Evolutionary conservation across 2,329 filamentous ascomycete species (phyloP).

Genomic region (Pyrenophora teres): DNA sequence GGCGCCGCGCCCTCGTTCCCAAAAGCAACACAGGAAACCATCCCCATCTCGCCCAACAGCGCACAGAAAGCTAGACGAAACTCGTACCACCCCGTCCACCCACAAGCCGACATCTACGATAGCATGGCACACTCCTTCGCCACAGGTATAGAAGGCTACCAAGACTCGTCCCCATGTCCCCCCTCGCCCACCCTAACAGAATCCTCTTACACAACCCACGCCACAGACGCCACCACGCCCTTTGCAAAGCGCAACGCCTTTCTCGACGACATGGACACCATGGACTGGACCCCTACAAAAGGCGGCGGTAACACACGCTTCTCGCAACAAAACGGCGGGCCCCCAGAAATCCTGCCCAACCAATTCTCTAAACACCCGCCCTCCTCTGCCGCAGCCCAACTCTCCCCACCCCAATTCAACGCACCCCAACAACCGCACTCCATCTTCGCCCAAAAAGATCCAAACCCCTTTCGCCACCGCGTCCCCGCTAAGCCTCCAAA

Average conservation of each 20-base stretch:
- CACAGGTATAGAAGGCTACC: slow-evolving; percentile 41
- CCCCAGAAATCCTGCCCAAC: slow-evolving; percentile 27
- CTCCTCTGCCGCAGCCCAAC: neutral
- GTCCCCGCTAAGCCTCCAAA: slow-evolving; percentile 71
- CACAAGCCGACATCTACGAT: slow-evolving; percentile 38
- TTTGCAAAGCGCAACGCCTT: slow-evolving; percentile 17
- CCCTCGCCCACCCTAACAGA: slow-evolving; percentile 42
- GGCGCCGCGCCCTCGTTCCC: slow-evolving; percentile 43
- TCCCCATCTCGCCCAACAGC: slow-evolving; percentile 28
- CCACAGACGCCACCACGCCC: slow-evolving; percentile 35
- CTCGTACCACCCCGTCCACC: slow-evolving; percentile 31
- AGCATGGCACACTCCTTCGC: slow-evolving; percentile 47
- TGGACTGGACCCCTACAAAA: slow-evolving; percentile 73
- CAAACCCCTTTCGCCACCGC: slow-evolving; percentile 69
- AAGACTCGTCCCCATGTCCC: slow-evolving; percentile 33
- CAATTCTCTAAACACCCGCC: slow-evolving; percentile 10
- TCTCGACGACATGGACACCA: slow-evolving; percentile 56
- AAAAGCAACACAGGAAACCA: slow-evolving; percentile 29
- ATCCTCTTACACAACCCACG: slow-evolving; percentile 27
- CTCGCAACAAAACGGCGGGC: slow-evolving; percentile 41
- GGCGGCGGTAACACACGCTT: slow-evolving; percentile 18
- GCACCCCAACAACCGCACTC: slow-evolving; percentile 20
- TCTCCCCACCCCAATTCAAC: slow-evolving; percentile 7
- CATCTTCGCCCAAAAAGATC: slow-evolving; percentile 40
- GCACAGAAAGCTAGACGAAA: slow-evolving; percentile 26